Evolutionary conservation across 1,139 yeast species (phyloP).

Genomic region (Yamadazyma blattariae): DNA sequence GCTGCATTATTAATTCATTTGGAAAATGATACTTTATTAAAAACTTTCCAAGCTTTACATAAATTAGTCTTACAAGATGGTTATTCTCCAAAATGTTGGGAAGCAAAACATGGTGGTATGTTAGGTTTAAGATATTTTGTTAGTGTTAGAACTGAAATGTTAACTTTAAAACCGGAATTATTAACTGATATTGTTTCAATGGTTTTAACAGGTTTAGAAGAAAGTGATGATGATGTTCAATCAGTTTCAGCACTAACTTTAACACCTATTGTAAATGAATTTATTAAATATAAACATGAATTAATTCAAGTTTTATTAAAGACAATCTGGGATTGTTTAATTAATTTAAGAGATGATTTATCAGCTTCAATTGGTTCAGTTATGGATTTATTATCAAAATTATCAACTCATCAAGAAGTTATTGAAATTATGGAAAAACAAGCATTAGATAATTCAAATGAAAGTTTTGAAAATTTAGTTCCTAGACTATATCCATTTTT

Average conservation of each 20-base stretch:
- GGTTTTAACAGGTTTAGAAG: slow-evolving; percentile 83
- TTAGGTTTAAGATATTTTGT: slow-evolving; percentile 90
- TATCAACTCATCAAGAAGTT: slow-evolving; percentile 81
- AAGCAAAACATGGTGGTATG: slow-evolving; percentile 98
- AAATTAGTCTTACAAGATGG: slow-evolving; percentile 70
- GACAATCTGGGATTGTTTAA: slow-evolving; percentile 86
- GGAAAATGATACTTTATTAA: slow-evolving; percentile 47
- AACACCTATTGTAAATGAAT: slow-evolving; percentile 83
- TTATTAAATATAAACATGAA: slow-evolving; percentile 62
- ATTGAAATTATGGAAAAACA: slow-evolving; percentile 65
- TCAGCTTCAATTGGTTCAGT: slow-evolving; percentile 95
- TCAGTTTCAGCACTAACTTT: slow-evolving; percentile 94
- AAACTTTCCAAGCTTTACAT: slow-evolving; percentile 65
- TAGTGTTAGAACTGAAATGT: slow-evolving; percentile 78
- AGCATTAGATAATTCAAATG: slow-evolving; percentile 52
- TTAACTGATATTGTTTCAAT: slow-evolving; percentile 74
- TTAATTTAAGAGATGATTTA: slow-evolving; percentile 83
- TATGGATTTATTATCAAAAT: slow-evolving; percentile 87
- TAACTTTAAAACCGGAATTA: slow-evolving; percentile 56
- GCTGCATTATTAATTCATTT: slow-evolving; percentile 85
- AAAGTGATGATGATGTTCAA: slow-evolving; percentile 94
- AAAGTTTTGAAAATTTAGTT: slow-evolving; percentile 66
- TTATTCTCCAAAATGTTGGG: slow-evolving; percentile 61
- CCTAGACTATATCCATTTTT: slow-evolving; percentile 91
- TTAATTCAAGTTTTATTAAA: slow-evolving; percentile 63